Conservation (phyloP, 73 alveolate species). For the Paramecium octaurelia region DNA sequence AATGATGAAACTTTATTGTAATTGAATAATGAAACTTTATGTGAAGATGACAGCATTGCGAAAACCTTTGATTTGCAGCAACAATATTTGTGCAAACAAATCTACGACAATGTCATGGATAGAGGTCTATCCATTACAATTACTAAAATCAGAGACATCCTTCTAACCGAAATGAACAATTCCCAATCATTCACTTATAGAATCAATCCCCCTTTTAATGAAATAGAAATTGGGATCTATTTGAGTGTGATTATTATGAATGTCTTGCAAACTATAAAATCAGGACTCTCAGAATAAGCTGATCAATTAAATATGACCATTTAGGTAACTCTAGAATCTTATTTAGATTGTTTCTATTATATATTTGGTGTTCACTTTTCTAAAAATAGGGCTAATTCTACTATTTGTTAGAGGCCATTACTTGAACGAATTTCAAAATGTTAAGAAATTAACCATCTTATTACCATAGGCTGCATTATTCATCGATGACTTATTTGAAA, state of each 20-base stretch:
- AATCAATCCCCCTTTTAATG: background rate
- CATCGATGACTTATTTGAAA: background rate
- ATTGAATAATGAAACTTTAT: background rate
- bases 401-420: background rate
- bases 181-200: background rate
- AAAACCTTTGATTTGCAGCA: background rate
- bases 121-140: background rate
- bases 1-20: background rate
- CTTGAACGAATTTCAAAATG: background rate
- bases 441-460: background rate
- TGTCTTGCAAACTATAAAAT: background rate
- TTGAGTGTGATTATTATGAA: background rate
- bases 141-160: background rate
- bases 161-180: background rate
- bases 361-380: background rate
- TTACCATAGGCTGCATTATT: conserved; percentile 6
- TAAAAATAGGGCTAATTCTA: background rate
- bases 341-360: background rate
- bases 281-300: background rate
- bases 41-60: background rate
- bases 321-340: background rate
- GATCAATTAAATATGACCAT: background rate
- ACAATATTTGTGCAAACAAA: background rate
- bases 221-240: background rate
- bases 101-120: background rate